These are phyloP conservation scores for Hypholoma sublateritium DNA, from an alignment of 768 basidiomycete genomes.

Conservation along the genomic window DNA sequence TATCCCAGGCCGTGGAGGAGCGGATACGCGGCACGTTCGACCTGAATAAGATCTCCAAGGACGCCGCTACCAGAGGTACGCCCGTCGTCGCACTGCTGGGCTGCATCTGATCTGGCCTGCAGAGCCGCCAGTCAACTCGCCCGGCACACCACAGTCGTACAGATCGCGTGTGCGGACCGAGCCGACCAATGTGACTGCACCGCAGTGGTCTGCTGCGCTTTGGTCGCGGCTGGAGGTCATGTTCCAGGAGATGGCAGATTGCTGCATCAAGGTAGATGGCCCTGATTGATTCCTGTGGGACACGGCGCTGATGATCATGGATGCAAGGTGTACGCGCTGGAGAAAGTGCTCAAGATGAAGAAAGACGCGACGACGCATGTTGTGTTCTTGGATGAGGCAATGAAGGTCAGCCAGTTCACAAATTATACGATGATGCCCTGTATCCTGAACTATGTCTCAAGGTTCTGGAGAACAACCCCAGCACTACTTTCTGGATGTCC, in stretches of 20 bases:
- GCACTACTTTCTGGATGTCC: slow-evolving; percentile 87
- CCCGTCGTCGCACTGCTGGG: not conserved
- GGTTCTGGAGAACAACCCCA: slow-evolving; percentile 90
- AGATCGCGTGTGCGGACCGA: slow-evolving; percentile 87
- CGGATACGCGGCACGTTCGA: slow-evolving; percentile 86
- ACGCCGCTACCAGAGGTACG: slow-evolving; percentile 73
- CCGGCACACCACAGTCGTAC: slow-evolving; percentile 56
- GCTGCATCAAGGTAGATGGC: slow-evolving; percentile 76
- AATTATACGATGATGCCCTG: not conserved
- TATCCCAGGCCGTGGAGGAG: slow-evolving; percentile 81
- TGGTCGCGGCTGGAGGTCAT: slow-evolving; percentile 82
- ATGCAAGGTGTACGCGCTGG: slow-evolving; percentile 85
- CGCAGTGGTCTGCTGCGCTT: slow-evolving; percentile 80
- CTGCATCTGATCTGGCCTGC: slow-evolving; percentile 15
- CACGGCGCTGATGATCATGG: not conserved
- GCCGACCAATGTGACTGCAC: slow-evolving; percentile 84
- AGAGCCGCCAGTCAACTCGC: slow-evolving; percentile 18
- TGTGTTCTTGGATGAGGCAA: slow-evolving; percentile 88
- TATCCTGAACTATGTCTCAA: slow-evolving; percentile 25
- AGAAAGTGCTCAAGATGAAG: slow-evolving; percentile 90
- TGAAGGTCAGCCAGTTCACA: slow-evolving; percentile 61
- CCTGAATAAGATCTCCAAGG: slow-evolving; percentile 81
- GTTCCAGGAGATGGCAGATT: slow-evolving; percentile 85
- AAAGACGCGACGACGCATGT: slow-evolving; percentile 75
- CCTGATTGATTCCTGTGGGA: not conserved